Conservation (phyloP, 306 rosid species). For the Leucaena leucocephala region DNA sequence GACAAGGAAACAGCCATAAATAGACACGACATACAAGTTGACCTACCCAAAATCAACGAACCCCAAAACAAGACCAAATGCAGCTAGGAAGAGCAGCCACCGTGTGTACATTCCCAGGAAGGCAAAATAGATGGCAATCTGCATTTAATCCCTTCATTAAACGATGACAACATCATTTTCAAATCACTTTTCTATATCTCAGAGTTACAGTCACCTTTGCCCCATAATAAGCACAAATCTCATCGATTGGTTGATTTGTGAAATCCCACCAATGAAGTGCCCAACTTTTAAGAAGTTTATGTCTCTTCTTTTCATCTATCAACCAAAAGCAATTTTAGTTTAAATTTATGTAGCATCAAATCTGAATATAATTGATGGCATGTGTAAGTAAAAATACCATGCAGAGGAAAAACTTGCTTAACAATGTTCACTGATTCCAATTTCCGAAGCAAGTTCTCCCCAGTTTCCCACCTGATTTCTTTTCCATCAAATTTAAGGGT, state of each 20-base stretch:
- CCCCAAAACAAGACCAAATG: constrained; percentile 76
- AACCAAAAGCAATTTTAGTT: constrained; percentile 43
- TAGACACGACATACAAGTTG: constrained; percentile 24
- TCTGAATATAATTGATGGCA: constrained; percentile 28
- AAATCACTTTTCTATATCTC: constrained; percentile 18
- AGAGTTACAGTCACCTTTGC: constrained; percentile 63
- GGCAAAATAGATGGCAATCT: constrained; percentile 94
- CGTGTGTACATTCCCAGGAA: constrained; percentile 95
- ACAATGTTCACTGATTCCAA: constrained; percentile 70
- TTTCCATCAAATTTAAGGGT: constrained; percentile 60
- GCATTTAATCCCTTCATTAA: constrained; percentile 39
- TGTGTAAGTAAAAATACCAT: constrained; percentile 62
- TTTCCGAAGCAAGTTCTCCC: constrained; percentile 74
- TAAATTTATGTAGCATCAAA: constrained; percentile 25
- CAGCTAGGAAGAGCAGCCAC: constrained; percentile 89
- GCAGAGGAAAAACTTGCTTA: constrained; percentile 89
- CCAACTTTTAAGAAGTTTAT: constrained; percentile 82
- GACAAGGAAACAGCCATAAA: constrained; percentile 30
- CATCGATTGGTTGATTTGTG: constrained; percentile 84
- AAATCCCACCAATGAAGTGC: constrained; percentile 88
- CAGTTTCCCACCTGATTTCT: constrained; percentile 67
- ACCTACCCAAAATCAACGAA: constrained; percentile 79
- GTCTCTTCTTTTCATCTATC: constrained; percentile 81
- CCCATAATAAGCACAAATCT: constrained; percentile 83
- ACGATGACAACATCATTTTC: constrained; percentile 29